A percentile compares a stretch with the other conserved stretches of the same genome.
Conservation (phyloP, 2,329 filamentous ascomycete species). For the Monilinia polystroma region DNA sequence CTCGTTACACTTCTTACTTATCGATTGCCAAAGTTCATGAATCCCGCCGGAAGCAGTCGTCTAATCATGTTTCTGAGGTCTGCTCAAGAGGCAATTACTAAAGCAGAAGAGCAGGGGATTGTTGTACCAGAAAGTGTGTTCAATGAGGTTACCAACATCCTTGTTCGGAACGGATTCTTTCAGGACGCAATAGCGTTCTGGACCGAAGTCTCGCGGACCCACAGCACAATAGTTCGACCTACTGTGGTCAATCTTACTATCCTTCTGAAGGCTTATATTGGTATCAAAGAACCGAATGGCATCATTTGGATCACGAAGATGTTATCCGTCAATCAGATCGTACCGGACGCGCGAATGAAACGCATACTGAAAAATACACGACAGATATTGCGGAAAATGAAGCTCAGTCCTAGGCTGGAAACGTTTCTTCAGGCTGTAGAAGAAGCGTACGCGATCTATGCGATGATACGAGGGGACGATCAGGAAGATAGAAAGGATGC, state of each 20-base stretch:
- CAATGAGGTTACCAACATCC: conserved; percentile 34
- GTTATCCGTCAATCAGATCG: conserved; percentile 31
- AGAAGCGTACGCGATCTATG: conserved; percentile 24
- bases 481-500: conserved; percentile 24
- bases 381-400: background rate
- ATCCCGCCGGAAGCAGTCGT: conserved; percentile 13
- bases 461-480: conserved; percentile 24
- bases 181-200: conserved; percentile 37
- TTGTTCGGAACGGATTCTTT: conserved; percentile 29
- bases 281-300: conserved; percentile 30
- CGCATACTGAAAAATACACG: conserved; percentile 26
- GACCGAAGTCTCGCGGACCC: conserved; percentile 31
- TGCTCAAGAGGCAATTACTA: conserved; percentile 26
- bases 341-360: conserved; percentile 33
- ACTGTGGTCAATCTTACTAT: conserved; percentile 34
- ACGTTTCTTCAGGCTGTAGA: conserved; percentile 26
- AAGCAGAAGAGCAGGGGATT: conserved; percentile 31
- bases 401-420: background rate
- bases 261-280: conserved; percentile 36
- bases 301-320: conserved; percentile 35
- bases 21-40: conserved; percentile 28
- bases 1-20: conserved; percentile 34
- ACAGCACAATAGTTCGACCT: conserved; percentile 23
- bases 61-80: conserved; percentile 16
- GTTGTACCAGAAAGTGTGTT: conserved; percentile 31